Conservation (phyloP, 2,329 filamentous ascomycete species). For the Tolypocladium amazonense region DNA sequence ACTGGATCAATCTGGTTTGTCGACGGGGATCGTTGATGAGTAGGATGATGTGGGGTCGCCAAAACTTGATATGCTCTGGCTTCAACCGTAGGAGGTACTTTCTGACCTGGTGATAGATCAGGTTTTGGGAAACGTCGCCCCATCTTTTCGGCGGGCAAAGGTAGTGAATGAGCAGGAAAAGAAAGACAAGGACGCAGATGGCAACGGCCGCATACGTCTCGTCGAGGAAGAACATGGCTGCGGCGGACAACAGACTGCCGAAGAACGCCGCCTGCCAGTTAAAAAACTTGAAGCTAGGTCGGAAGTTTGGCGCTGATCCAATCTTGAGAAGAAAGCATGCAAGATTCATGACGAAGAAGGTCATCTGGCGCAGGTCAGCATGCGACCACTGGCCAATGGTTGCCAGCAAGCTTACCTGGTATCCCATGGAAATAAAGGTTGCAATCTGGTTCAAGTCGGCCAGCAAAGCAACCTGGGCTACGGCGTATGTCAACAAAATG, state of each 20-base stretch:
- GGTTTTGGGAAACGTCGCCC: constrained; percentile 81
- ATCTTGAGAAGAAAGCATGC: constrained; percentile 82
- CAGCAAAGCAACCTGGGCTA: constrained; percentile 71
- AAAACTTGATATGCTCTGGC: constrained; percentile 88
- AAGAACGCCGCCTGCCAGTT: constrained; percentile 71
- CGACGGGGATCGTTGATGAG: constrained; percentile 74
- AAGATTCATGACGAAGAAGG: constrained; percentile 79
- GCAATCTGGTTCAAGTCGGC: constrained; percentile 82
- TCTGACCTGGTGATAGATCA: constrained; percentile 77
- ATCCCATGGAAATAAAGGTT: constrained; percentile 83
- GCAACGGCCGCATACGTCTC: constrained; percentile 68
- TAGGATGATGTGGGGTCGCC: constrained; percentile 78
- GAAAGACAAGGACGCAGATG: constrained; percentile 59
- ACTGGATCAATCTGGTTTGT: constrained; percentile 76
- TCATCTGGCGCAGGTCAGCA: constrained; percentile 50
- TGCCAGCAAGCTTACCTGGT: constrained; percentile 42
- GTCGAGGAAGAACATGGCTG: constrained; percentile 86
- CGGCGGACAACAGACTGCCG: constrained; percentile 65
- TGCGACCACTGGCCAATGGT: neutral
- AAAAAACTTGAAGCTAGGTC: constrained; percentile 82
- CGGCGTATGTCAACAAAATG: constrained; percentile 62
- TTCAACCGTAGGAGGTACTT: constrained; percentile 78
- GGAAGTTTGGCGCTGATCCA: constrained; percentile 78
- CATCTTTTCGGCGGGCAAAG: constrained; percentile 76
- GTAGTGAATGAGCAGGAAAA: constrained; percentile 81